A percentile compares a stretch with the other conserved stretches of the same genome.
phyloP scores from a whole-genome alignment of 192 early-diverging fungal species.

The Rhizophagus clarus region DNA sequence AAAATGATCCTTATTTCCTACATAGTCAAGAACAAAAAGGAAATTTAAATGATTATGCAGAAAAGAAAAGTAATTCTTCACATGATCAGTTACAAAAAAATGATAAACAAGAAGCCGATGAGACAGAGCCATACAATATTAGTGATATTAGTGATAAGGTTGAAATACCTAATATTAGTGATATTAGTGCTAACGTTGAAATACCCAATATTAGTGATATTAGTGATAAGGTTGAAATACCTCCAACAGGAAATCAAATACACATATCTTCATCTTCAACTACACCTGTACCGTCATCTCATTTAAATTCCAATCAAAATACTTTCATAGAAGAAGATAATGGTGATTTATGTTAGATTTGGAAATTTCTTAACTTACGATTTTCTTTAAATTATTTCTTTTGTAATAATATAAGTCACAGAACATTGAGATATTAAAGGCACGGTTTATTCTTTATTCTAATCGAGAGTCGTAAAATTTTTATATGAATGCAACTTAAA shows the following conservation, averaged over 20 bases:
- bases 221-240: not conserved
- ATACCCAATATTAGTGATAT: too few species aligned
- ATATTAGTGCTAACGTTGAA: not conserved
- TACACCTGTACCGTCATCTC: not conserved
- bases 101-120: not conserved
- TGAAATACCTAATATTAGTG: not conserved
- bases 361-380: not conserved
- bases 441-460: too few species aligned
- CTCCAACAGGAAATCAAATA: too few species aligned
- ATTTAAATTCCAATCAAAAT: not conserved
- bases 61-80: not conserved
- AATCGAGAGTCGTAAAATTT: too few species aligned
- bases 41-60: not conserved
- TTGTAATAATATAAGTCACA: too few species aligned
- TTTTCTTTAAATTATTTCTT: not conserved
- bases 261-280: too few species aligned
- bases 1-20: not conserved
- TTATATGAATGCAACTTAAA: too few species aligned
- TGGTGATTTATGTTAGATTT: not conserved
- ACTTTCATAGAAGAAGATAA: not conserved
- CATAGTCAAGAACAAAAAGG: not conserved
- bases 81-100: not conserved
- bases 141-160: not conserved
- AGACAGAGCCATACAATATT: not conserved
- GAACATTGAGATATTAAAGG: too few species aligned